These are phyloP conservation scores for Pythium folliculosum DNA, from an alignment of 352 stramenopile species.

Conservation along the genomic window DNA sequence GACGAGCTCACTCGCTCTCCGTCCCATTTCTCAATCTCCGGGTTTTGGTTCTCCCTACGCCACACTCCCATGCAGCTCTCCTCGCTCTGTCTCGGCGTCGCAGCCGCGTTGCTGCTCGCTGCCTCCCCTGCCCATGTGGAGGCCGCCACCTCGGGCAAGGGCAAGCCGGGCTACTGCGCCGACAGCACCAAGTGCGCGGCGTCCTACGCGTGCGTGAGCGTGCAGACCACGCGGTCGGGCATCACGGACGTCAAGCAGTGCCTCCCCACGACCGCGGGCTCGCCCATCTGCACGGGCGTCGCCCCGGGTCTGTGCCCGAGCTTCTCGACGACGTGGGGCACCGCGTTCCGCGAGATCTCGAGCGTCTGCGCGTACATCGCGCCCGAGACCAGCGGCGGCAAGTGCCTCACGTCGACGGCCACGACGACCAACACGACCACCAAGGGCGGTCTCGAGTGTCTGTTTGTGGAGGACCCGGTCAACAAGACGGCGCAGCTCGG, in stretches of 20 bases:
- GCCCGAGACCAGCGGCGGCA: constrained; percentile 49
- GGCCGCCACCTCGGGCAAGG: constrained; percentile 33
- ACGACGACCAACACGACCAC: constrained; percentile 10
- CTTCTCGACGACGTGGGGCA: constrained; percentile 70
- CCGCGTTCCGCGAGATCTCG: constrained; percentile 61
- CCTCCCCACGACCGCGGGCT: constrained; percentile 47
- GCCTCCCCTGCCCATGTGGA: too few species aligned
- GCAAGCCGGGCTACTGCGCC: constrained; percentile 63
- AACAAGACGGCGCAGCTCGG: constrained; percentile 33
- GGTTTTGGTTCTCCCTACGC: too few species aligned
- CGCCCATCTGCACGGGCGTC: constrained; percentile 62
- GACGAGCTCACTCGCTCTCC: too few species aligned
- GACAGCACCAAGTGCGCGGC: constrained; percentile 46
- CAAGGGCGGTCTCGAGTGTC: constrained; percentile 39
- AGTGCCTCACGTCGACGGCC: constrained; percentile 27
- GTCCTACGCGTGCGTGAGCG: constrained; percentile 64
- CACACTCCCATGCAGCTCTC: too few species aligned
- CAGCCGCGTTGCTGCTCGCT: too few species aligned
- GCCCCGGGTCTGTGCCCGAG: constrained; percentile 61
- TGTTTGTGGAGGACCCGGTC: constrained; percentile 16
- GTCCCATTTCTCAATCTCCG: too few species aligned
- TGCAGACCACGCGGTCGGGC: constrained; percentile 70
- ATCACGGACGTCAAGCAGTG: constrained; percentile 80
- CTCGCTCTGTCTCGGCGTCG: too few species aligned
- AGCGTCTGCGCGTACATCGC: constrained; percentile 66